These are phyloP conservation scores for Hylodesmum podocarpum DNA, from an alignment of 306 rosid genomes.

Conservation along the genomic window DNA sequence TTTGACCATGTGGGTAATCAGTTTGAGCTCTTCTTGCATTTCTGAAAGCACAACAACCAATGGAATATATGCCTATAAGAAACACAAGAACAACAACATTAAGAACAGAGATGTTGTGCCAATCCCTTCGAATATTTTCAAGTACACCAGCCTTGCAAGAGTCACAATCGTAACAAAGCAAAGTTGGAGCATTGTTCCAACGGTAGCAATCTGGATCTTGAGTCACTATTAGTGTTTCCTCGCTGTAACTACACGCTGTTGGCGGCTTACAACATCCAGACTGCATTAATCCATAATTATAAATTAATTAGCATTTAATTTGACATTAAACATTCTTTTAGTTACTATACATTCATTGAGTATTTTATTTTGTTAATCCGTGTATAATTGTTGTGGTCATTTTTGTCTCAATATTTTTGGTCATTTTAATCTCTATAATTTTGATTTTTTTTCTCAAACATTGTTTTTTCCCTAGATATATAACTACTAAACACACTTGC, in stretches of 20 bases:
- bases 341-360: no score
- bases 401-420: no score
- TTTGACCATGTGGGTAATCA: slow-evolving; percentile 65
- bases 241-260: slow-evolving; percentile 62
- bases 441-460: no score
- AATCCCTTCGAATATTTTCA: slow-evolving; percentile 64
- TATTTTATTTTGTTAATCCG: no score
- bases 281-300: slow-evolving; percentile 32
- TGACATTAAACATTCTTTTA: no score
- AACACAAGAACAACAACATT: slow-evolving; percentile 56
- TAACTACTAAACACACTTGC: no score
- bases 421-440: no score
- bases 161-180: slow-evolving; percentile 78
- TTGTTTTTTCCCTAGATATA: no score
- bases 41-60: slow-evolving; percentile 86
- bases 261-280: slow-evolving; percentile 96
- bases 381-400: no score
- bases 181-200: slow-evolving; percentile 64
- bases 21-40: slow-evolving; percentile 64
- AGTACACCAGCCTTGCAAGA: slow-evolving; percentile 91
- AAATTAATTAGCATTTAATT: no score
- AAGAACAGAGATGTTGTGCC: slow-evolving; percentile 85
- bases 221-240: background rate
- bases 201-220: slow-evolving; percentile 71
- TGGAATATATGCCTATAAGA: slow-evolving; percentile 67